A percentile compares a stretch with the other conserved stretches of the same genome.
Conservation (phyloP, 345 rosid species). For the Eucalyptus marginata region DNA sequence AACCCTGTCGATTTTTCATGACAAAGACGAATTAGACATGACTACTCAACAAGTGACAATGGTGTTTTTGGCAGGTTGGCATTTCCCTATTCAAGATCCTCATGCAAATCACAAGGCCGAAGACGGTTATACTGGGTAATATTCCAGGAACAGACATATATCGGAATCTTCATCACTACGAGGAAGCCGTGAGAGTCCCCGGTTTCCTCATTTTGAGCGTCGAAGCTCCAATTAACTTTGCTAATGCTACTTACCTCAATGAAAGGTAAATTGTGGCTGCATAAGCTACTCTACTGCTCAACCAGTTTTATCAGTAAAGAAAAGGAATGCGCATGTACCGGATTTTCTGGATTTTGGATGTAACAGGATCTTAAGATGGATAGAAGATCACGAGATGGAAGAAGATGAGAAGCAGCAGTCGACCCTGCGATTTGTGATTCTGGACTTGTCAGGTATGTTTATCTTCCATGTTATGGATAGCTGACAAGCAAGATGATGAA, state of each 20-base stretch:
- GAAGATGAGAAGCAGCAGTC: conserved; percentile 40
- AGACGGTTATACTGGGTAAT: conserved; percentile 65
- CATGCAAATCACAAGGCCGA: conserved; percentile 79
- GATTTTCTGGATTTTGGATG: neutral
- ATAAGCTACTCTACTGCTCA: neutral
- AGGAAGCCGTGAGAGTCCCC: conserved; percentile 54
- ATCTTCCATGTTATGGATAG: neutral
- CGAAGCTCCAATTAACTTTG: conserved; percentile 82
- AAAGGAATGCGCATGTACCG: neutral
- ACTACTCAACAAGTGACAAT: neutral
- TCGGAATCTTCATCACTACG: conserved; percentile 62
- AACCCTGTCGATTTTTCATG: neutral
- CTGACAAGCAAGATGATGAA: neutral
- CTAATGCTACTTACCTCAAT: conserved; percentile 73
- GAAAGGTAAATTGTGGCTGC: conserved; percentile 36
- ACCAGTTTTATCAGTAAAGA: neutral
- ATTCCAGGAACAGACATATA: conserved; percentile 69
- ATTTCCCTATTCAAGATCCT: conserved; percentile 79
- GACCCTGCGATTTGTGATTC: conserved; percentile 38
- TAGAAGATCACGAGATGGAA: conserved; percentile 62
- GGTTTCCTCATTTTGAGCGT: conserved; percentile 74
- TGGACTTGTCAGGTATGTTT: conserved; percentile 64
- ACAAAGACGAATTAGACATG: neutral
- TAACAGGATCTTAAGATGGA: conserved; percentile 66
- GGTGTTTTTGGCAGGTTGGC: conserved; percentile 38